Evolutionary conservation across 108 stramenopile genomes (phyloP).

Genomic region (Cyclostephanos tholiformis): DNA sequence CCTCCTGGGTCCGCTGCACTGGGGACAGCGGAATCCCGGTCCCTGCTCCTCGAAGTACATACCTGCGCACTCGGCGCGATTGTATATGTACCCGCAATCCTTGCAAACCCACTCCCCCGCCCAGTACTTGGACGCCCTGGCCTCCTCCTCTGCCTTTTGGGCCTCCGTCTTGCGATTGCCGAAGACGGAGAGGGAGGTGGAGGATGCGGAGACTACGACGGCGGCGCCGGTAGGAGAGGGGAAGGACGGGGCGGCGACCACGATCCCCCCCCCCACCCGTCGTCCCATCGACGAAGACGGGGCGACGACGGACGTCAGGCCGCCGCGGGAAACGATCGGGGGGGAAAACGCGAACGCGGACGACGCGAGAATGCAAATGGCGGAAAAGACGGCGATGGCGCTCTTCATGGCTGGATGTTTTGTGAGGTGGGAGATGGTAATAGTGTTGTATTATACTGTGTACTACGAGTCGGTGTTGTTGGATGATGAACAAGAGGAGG

Average conservation of each 20-base stretch:
- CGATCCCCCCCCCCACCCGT: background rate
- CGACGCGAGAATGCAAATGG: constrained; percentile 38
- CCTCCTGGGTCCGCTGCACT: constrained; percentile 97
- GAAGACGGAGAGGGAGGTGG: constrained; percentile 77
- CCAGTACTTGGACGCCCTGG: constrained; percentile 78
- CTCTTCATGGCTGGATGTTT: constrained; percentile 36
- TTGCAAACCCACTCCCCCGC: constrained; percentile 98
- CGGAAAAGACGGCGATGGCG: constrained; percentile 38
- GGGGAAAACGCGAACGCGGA: constrained; percentile 38
- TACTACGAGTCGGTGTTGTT: too few relatives aligned
- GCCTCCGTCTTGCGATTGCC: constrained; percentile 78
- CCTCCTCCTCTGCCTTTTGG: constrained; percentile 68
- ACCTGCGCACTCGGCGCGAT: constrained; percentile 90
- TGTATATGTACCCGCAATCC: constrained; percentile 98
- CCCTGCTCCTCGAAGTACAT: constrained; percentile 95
- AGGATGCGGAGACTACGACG: background rate
- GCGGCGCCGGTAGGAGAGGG: too few relatives aligned
- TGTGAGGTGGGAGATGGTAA: background rate
- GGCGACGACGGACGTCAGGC: background rate
- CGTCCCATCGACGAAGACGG: background rate
- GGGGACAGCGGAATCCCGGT: constrained; percentile 94
- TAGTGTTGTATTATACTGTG: too few relatives aligned
- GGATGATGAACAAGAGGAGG: too few relatives aligned
- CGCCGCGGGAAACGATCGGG: constrained; percentile 20
- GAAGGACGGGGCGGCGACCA: background rate